Evolutionary conservation across 1,139 yeast species (phyloP), one percentile per base, ranked within the genome.

Genomic region (Saccharomyces hybrid): DNA sequence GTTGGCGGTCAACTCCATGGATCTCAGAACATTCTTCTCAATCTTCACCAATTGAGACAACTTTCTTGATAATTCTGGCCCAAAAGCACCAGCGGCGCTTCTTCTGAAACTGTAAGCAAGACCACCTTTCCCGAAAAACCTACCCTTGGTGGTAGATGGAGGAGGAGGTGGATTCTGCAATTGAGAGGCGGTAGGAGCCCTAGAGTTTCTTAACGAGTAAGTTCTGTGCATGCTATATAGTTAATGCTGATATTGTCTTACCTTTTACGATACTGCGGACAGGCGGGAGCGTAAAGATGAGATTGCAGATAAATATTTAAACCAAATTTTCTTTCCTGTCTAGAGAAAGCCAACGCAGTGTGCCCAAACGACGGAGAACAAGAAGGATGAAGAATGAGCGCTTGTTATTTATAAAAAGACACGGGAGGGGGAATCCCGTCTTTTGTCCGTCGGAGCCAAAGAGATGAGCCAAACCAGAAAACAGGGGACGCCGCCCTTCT

Each of bases 111-210:
- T 76, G 70, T 86, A 85, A 61, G 90, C 82, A 68, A 91, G 77
- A 53, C 96, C 91, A 58, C 91, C 87, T 73, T 85, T 82, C 69
- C 98, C 98, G 73, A 93, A 93, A 77, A 91, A 91, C 67, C 83
- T 84, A 66, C 88, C 84, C 69, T 91, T 90, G 59, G 97, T 83
- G 52, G 96, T 77, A 52, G 97, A 84, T 52, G 95, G 84, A 59
- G 97, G 97, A 53, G 97, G 97, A 51, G 98, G 96, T 23, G 96
- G 96, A 56, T 89, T 81, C 73, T 88, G 95, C 74, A 91, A 75
- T 77, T 93, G 97, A 63, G 96, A 81, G 58, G 98, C 97, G 57
- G 98, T 91, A 58, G 98, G 98, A 49, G 98, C 98, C 75, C 96
- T 88, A 56, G 86, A 76, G 64, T 90, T 84, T 82, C 99, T 90